These are phyloP conservation scores for Ligustrum vulgare DNA, from an alignment of 257 asterid species.

Conservation along the genomic window DNA sequence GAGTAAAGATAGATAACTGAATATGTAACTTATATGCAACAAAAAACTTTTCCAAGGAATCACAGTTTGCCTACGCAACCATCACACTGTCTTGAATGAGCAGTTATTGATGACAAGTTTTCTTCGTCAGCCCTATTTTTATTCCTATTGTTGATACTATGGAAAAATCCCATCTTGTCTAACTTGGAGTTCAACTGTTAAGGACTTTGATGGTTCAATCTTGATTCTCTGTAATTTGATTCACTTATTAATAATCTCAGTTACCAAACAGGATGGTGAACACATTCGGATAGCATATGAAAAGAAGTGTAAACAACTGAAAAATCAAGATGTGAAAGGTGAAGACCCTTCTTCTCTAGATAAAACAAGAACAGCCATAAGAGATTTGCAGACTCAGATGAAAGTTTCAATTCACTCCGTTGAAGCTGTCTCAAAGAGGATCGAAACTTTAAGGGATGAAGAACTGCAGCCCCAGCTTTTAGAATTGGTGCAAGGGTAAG, in stretches of 20 bases:
- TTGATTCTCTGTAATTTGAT: background rate
- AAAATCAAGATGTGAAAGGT: slow-evolving; percentile 75
- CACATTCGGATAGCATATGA: slow-evolving; percentile 79
- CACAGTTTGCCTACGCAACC: background rate
- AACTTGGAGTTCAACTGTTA: background rate
- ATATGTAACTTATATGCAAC: background rate
- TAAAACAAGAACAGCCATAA: slow-evolving; percentile 68
- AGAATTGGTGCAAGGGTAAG: slow-evolving; percentile 84
- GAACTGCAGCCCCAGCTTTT: slow-evolving; percentile 88
- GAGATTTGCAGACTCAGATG: slow-evolving; percentile 77
- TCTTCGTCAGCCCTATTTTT: background rate
- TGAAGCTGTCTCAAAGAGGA: slow-evolving; percentile 87
- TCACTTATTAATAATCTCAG: background rate
- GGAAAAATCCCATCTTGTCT: background rate
- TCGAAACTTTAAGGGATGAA: slow-evolving; percentile 81
- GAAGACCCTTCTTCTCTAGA: slow-evolving; percentile 62
- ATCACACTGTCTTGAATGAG: background rate
- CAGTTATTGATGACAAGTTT: background rate
- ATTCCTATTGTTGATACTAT: background rate
- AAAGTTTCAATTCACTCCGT: slow-evolving; percentile 94
- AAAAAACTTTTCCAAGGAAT: background rate
- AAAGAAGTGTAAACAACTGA: slow-evolving; percentile 76
- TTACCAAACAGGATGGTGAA: slow-evolving; percentile 68
- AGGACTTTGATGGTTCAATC: background rate
- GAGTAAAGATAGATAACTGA: background rate